Base-by-base conservation (phyloP, 345 rosid species). In the Luvunga scandens region DNA sequence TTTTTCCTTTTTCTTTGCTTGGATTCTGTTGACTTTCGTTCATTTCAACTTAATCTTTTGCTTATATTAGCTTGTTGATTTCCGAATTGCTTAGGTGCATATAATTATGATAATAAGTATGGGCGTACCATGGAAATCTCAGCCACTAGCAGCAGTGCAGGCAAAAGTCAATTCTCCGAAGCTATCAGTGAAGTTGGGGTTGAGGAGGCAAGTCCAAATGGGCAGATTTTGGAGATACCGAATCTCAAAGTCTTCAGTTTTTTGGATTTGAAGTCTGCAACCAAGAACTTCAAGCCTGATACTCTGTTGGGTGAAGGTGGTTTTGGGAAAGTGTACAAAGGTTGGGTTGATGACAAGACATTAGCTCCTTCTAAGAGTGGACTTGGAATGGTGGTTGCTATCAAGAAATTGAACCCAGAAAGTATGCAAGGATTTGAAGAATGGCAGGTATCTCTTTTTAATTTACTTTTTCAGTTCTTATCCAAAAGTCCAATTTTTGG, bases 311-410 rank as follows among this genome's bases (percentile, higher is more conserved):
- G 97, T 3, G 89, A 92, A 80, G 98, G 98, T 36, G 94, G 93
- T 16, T 95, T 93, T 19, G 98, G 98, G 1, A 89, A 77, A 70
- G 98, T 95, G 63, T 95, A 80, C 83, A 92, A 87, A 86, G 98
- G 98, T 2, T 95, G 94, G 95, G 60, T 95, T 12, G 91, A 95
- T 77, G 91, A 81, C 34, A 90, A 73, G 83, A 89, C 89, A 70
- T 79, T 86, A 2, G 78, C 87, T 25, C 97, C 99, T 24, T 86
- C 94, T 13, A 90, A 84, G 68, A 16, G 66, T 61, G 94, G 91
- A 48, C 68, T 69, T 36, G 98, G 97, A 36, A 87, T 89, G 84
- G 69, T 78, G 34, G 93, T 93, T 72, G 98, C 98, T 66, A 85
- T 95, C 78, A 95, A 93, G 87, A 91, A 91, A 87, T 76, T 91